Evolutionary conservation across 257 asterid genomes (phyloP), one percentile per base, ranked within the genome.

Genomic region (Solanum pinnatisectum): DNA sequence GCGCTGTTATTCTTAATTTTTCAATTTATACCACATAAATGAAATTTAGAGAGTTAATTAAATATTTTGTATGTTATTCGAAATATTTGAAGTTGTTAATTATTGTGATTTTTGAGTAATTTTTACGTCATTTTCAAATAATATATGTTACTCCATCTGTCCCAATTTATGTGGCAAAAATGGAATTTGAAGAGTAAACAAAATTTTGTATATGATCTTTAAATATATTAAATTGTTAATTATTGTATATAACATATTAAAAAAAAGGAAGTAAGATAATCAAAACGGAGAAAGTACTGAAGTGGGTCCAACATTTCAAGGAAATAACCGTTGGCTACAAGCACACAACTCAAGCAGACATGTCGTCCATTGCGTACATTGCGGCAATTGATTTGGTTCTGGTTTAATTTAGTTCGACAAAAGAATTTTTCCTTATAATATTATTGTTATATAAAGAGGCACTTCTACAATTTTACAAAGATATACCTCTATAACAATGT

Each of bases 11-110:
- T 49, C 1, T 15, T 52, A 0, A 16, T 52, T 2, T 52, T 16
- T 0, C 3, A 52, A 16, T 52, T 6, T 52, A 52, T 18, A 0
- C 0, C 1, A 52, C 6, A 52, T 52, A 52, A 18, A 52, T 6
- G 0, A 52, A 52, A 16, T 52, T 52, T 52, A 52, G 23, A 52
- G 4, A 52, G 22, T 5, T 6, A 16, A 18, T 18, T 3, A 6
- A 52, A 16, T 18, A 14, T 52, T 52, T 52, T 6, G 0, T 49
- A 49, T 49, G 60, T 16, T 15, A 5, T 49, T 49, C 22, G 0
- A 49, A 15, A 49, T 49, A 16, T 52, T 3, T 52, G 4, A 49
- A 49, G 60, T 49, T 49, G 22, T 49, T 49, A 49, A 49, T 52
- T 52, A 16, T 52, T 52, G 3, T 16, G 8, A 52, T 42, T 52